These are phyloP conservation scores for Hylodesmum podocarpum DNA, from an alignment of 306 rosid species.

Conservation along the genomic window DNA sequence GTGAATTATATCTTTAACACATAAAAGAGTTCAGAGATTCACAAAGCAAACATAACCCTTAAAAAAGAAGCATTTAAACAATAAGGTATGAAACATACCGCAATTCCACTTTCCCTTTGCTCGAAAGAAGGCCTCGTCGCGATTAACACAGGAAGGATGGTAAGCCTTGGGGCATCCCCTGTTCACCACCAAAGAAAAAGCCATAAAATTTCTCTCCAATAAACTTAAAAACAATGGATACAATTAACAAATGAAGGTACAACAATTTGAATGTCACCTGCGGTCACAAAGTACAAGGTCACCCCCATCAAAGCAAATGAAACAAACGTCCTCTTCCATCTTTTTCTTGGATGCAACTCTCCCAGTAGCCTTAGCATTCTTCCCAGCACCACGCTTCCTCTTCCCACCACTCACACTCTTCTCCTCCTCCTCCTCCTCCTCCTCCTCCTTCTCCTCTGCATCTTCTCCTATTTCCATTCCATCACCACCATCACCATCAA, in stretches of 20 bases:
- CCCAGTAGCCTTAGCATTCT: conserved; percentile 48
- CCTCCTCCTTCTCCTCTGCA: conserved; percentile 23
- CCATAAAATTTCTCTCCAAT: not conserved
- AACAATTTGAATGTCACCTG: conserved; percentile 52
- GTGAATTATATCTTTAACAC: not conserved
- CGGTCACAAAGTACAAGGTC: conserved; percentile 96
- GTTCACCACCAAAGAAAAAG: conserved; percentile 11
- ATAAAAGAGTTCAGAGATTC: not conserved
- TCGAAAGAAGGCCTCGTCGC: conserved; percentile 91
- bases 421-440: conserved; percentile 52
- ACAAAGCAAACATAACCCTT: not conserved
- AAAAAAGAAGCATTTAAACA: not conserved
- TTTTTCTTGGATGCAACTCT: conserved; percentile 63
- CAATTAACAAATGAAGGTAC: not conserved
- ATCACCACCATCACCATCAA: conserved; percentile 22
- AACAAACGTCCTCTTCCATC: conserved; percentile 95
- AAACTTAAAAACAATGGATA: not conserved
- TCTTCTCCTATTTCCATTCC: conserved; percentile 43
- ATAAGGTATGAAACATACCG: conserved; percentile 52
- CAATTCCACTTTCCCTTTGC: conserved; percentile 99
- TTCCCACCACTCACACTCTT: conserved; percentile 53
- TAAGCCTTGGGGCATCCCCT: conserved; percentile 99
- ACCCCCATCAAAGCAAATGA: conserved; percentile 99
- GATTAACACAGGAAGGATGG: conserved; percentile 92
- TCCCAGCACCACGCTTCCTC: conserved; percentile 75